Conservation (phyloP, 148 eudicot genomes). For the Rhododendron kiyosumense region DNA sequence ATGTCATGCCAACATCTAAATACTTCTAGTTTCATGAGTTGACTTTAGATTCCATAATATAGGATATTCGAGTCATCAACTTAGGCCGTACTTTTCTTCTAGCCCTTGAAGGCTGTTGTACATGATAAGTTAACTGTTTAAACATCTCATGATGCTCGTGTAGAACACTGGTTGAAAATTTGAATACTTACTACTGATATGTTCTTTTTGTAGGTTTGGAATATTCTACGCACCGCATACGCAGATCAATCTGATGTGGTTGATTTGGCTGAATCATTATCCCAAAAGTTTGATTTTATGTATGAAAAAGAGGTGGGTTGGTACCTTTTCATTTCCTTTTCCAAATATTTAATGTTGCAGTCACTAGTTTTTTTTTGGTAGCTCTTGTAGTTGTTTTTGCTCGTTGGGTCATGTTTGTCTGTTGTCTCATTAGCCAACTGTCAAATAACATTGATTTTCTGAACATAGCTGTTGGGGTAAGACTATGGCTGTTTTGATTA, state of each 20-base stretch:
- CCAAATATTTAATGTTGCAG: not conserved
- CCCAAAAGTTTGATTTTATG: constrained; percentile 31
- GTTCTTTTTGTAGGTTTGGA: constrained; percentile 44
- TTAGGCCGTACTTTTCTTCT: not conserved
- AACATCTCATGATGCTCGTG: not conserved
- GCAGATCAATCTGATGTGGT: constrained; percentile 29
- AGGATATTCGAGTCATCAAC: not conserved
- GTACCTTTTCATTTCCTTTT: not conserved
- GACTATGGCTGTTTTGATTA: not conserved
- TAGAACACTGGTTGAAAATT: not conserved
- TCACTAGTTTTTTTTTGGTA: not conserved
- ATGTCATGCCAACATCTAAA: not conserved
- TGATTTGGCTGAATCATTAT: constrained; percentile 32
- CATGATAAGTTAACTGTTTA: not conserved
- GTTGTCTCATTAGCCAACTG: not conserved
- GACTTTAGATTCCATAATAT: not conserved
- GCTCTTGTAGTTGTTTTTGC: not conserved
- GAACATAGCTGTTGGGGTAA: not conserved
- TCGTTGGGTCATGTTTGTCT: not conserved
- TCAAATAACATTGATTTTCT: not conserved
- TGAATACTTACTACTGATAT: constrained; percentile 7
- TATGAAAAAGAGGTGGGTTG: constrained; percentile 49
- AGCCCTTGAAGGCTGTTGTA: not conserved
- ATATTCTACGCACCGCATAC: constrained; percentile 38
- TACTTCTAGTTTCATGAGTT: not conserved